Conservation (phyloP, 2,329 filamentous ascomycete species). For the Phaeophleospora eucalypticola region DNA sequence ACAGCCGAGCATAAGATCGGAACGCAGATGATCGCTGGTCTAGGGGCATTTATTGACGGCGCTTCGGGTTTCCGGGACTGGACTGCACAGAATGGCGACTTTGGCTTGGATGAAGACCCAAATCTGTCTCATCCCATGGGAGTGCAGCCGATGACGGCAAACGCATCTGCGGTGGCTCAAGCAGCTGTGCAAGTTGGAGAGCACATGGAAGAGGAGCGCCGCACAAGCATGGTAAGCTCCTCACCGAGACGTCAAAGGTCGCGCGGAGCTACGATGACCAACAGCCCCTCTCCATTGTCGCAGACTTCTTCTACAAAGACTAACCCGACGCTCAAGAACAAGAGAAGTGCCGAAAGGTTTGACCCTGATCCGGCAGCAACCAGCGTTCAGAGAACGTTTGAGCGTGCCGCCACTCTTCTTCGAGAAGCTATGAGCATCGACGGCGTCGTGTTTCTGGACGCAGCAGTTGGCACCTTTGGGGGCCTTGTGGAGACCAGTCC, state of each 20-base stretch:
- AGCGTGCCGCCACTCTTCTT: constrained; percentile 47
- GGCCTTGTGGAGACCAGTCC: constrained; percentile 19
- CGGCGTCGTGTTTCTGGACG: constrained; percentile 46
- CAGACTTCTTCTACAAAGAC: background rate
- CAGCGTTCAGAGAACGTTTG: constrained; percentile 36
- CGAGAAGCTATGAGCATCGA: constrained; percentile 47
- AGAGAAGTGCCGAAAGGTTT: constrained; percentile 11
- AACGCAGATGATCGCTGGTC: constrained; percentile 52
- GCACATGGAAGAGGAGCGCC: constrained; percentile 9
- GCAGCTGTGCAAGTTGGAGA: constrained; percentile 16
- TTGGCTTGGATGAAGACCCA: constrained; percentile 17
- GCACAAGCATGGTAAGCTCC: constrained; percentile 1
- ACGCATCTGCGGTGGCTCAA: constrained; percentile 14
- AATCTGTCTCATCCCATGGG: constrained; percentile 14
- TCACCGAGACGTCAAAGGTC: constrained; percentile 6
- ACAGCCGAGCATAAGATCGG: constrained; percentile 43
- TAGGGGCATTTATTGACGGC: constrained; percentile 32
- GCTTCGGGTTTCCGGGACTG: constrained; percentile 21
- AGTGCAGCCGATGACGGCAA: constrained; percentile 13
- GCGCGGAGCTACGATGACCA: background rate
- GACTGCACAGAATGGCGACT: constrained; percentile 17
- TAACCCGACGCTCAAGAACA: constrained; percentile 9
- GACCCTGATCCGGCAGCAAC: constrained; percentile 9
- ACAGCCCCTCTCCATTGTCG: background rate
- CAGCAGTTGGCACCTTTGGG: constrained; percentile 26